Evolutionary conservation across 2,329 filamentous ascomycete genomes (phyloP), one percentile per base, ranked within the genome.

Genomic region (Pseudocercospora fijiensis): DNA sequence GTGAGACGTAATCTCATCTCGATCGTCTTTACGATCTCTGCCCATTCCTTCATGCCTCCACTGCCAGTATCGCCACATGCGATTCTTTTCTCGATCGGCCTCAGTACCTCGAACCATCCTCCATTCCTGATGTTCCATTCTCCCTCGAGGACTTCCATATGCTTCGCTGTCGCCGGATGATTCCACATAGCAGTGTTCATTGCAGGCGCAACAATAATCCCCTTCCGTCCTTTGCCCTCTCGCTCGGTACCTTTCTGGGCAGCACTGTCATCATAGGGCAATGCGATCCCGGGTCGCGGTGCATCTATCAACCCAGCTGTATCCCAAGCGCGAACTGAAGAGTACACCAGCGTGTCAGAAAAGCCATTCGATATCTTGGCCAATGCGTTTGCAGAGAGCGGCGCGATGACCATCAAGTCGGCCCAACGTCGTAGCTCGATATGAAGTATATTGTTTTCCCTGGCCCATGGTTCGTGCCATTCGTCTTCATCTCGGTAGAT

Each of bases 101-200:
- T 78, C 66, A 96, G 74, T 18, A 96, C 85, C 72, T 91, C 87
- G 68, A 95, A 84, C 89, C 82, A 83, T 3, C 77, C 76, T 8
- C 72, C 74, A 27, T 67, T 70, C 69, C 45, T 73, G 63, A 83
- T 75, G 5, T 88, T 88, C 92, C 92, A 96, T 63, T 92, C 90
- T 55, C 89, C 84, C 67, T 88, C 84, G 53, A 97, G 79, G 0
- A 90, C 80, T 45, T 79, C 79, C 41, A 96, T 78, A 67, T 96
- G 91, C 67, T 85, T 86, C 57, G 78, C 82, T 0, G 93, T 96
- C 52, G 96, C 80, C 1, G 92, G 93, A 74, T 97, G 92, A 61
- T 83, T 81, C 89, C 90, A 96, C 93, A 96, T 96, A 3, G 88
- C 87, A 24, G 87, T 92, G 76, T 97, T 96, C 91, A 96, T 96